phyloP scores from a whole-genome alignment of 148 eudicot genomes.

The Beta vulgaris region DNA sequence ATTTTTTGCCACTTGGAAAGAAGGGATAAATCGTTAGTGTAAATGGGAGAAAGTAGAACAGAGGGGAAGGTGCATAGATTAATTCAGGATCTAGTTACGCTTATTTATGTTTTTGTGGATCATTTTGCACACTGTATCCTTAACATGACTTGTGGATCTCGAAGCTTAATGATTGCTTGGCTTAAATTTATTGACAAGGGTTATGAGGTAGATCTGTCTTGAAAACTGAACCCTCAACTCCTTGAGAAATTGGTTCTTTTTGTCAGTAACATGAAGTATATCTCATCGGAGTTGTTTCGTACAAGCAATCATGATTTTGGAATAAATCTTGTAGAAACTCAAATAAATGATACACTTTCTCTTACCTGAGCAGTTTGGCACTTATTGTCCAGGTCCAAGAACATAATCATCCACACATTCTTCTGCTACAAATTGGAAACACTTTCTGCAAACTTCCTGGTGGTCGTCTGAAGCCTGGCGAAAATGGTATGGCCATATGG shows the following conservation, averaged over 20 bases:
- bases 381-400: conserved; percentile 71
- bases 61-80: background rate
- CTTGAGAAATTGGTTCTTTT: background rate
- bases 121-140: background rate
- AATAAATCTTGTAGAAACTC: background rate
- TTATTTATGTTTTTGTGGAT: background rate
- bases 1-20: background rate
- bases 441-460: conserved; percentile 98
- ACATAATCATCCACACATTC: conserved; percentile 69
- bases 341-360: background rate
- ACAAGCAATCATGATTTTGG: background rate
- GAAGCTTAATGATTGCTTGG: background rate
- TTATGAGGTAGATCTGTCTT: background rate
- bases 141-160: background rate
- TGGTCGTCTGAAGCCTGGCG: conserved; percentile 93
- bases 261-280: background rate
- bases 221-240: background rate
- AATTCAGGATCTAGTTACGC: background rate
- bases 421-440: conserved; percentile 91
- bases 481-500: conserved; percentile 40
- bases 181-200: background rate
- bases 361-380: background rate
- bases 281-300: background rate
- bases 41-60: background rate
- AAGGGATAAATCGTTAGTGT: background rate